Evolutionary conservation across 176 grass and related monocot species (phyloP).

Genomic region (Saccharum spontaneum): DNA sequence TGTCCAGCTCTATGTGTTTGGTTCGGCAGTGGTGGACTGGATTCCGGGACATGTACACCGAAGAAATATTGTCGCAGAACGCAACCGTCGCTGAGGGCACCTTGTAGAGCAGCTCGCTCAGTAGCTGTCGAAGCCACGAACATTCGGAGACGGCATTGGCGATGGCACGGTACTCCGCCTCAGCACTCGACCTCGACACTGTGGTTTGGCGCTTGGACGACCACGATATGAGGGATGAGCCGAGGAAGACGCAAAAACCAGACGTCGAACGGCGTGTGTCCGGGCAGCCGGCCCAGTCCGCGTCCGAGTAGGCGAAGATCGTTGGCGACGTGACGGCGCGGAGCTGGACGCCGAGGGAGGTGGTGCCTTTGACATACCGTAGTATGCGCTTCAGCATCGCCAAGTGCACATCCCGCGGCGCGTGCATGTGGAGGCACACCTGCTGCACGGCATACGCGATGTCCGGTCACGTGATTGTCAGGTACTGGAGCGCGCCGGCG

Average conservation of each 20-base stretch:
- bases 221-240: background rate
- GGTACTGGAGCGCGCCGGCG: too few relatives aligned
- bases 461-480: too few relatives aligned
- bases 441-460: too few relatives aligned
- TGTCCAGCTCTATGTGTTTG: background rate
- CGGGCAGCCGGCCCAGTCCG: background rate
- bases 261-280: too few relatives aligned
- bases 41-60: background rate
- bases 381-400: background rate
- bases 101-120: accelerated
- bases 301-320: background rate
- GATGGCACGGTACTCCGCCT: background rate
- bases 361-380: background rate
- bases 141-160: background rate
- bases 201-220: background rate
- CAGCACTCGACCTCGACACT: background rate
- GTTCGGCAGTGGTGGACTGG: background rate
- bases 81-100: background rate
- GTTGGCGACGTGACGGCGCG: accelerated
- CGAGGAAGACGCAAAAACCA: too few relatives aligned
- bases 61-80: background rate
- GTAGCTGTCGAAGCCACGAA: background rate
- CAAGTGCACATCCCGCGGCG: too few relatives aligned
- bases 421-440: too few relatives aligned
- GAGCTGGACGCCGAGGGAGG: background rate